Conservation (phyloP, 163 green algal genomes). For the Chlamydomonas reinhardtii region DNA sequence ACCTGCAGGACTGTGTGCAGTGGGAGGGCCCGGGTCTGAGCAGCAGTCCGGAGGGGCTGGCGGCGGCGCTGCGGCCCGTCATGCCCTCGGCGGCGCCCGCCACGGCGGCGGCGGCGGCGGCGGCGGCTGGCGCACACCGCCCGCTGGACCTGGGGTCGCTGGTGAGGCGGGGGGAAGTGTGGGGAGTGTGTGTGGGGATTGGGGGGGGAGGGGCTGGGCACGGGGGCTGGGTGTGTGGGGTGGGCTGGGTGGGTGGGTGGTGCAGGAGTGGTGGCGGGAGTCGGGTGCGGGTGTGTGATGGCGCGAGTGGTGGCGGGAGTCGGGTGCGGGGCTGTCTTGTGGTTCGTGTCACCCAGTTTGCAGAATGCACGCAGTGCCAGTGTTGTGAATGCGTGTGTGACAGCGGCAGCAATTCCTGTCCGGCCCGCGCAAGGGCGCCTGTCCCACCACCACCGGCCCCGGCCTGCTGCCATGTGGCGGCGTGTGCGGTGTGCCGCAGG, state of each 20-base stretch:
- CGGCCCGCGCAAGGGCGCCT: no score
- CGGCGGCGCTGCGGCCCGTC: background rate
- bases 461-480: no score
- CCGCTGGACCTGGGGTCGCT: slow-evolving; percentile 15
- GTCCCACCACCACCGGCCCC: no score
- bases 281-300: no score
- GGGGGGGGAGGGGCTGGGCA: slow-evolving; percentile 9
- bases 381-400: no score
- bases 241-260: background rate
- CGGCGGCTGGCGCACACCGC: background rate
- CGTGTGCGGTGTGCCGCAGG: no score
- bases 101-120: background rate
- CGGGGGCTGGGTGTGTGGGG: background rate
- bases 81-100: background rate
- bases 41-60: background rate
- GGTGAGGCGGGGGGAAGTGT: background rate
- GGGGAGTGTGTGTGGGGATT: slow-evolving; percentile 24
- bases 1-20: slow-evolving; percentile 22
- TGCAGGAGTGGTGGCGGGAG: no score
- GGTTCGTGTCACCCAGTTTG: no score
- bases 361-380: no score
- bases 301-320: no score
- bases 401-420: no score
- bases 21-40: slow-evolving; percentile 25
- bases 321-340: no score